Evolutionary conservation across 441 rosid species (phyloP), one percentile per base, ranked within the genome.

Genomic region (Populus tomentosa): DNA sequence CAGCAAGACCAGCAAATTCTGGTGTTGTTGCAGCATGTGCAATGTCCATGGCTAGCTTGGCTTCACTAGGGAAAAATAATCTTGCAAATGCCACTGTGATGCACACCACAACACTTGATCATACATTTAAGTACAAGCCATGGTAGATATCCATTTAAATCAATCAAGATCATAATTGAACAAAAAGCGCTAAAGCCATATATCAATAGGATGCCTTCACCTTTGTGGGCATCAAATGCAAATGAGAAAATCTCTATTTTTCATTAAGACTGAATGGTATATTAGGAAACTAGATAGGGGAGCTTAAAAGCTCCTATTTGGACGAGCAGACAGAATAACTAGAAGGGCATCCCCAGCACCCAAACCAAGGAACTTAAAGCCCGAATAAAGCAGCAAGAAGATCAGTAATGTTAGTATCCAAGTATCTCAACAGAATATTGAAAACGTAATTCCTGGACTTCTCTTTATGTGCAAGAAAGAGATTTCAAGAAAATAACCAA

Each of bases 11-110:
- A 28, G 94, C 80, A 80, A 90, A 90, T 83, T 89, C 94, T 24
- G 82, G 78, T 28, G 94, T 86, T 77, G 88, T 91, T 84, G 88
- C 90, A 69, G 92, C 91, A 82, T 91, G 81, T 21, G 92, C 99
- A 77, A 86, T 87, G 80, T 94, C 92, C 97, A 95, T 92, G 63
- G 97, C 99, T 70, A 95, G 83, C 88, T 91, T 89, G 30, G 98
- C 98, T 88, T 95, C 98, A 42, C 91, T 72, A n/a, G 98, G 99
- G 80, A 95, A 95, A 72, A 95, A 81, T 64, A 90, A 76, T 73
- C 89, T 86, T 46, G 99, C 97, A 82, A 95, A 92, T 77, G 94
- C 97, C 84, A 95, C 98, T 95, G 86, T 78, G 66, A 79, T 20
- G 46, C 2, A 81, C 32, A 81, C 62, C 30, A 74, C 6, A 73